These are phyloP conservation scores for Elongisporangium anandrum DNA, from an alignment of 352 stramenopile genomes.

Conservation along the genomic window DNA sequence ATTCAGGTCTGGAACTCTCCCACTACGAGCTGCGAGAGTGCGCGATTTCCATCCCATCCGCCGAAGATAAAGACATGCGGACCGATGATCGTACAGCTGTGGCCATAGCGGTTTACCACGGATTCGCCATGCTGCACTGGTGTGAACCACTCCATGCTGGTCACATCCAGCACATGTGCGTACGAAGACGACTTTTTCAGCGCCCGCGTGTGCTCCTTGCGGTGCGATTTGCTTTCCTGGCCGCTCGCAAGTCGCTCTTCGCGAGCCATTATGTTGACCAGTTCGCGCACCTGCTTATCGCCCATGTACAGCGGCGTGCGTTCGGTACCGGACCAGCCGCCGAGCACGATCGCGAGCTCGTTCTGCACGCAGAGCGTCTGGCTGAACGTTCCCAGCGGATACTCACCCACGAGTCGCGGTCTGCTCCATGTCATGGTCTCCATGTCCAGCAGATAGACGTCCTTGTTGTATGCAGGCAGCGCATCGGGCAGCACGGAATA, in stretches of 20 bases:
- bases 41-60: slow-evolving; percentile 78
- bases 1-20: slow-evolving; percentile 27
- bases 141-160: slow-evolving; percentile 59
- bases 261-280: slow-evolving; percentile 44
- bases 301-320: slow-evolving; percentile 72
- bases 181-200: slow-evolving; percentile 50
- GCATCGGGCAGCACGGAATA: slow-evolving; percentile 45
- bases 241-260: slow-evolving; percentile 51
- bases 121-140: slow-evolving; percentile 29
- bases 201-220: slow-evolving; percentile 28
- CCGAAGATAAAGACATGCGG: slow-evolving; percentile 73
- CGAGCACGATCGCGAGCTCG: slow-evolving; percentile 58
- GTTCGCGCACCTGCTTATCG: slow-evolving; percentile 59
- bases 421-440: slow-evolving; percentile 56
- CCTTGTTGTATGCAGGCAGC: slow-evolving; percentile 71
- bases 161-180: slow-evolving; percentile 51
- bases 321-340: slow-evolving; percentile 76
- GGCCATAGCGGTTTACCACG: slow-evolving; percentile 68
- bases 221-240: slow-evolving; percentile 24
- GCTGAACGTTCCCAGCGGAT: slow-evolving; percentile 58
- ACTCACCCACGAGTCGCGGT: slow-evolving; percentile 63
- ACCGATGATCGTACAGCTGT: slow-evolving; percentile 58
- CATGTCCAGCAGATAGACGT: slow-evolving; percentile 65
- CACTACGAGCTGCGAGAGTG: slow-evolving; percentile 72
- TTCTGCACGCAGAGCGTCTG: slow-evolving; percentile 42